Conservation (phyloP, 139 green algal genomes). For the Medakamo hakoo region DNA sequence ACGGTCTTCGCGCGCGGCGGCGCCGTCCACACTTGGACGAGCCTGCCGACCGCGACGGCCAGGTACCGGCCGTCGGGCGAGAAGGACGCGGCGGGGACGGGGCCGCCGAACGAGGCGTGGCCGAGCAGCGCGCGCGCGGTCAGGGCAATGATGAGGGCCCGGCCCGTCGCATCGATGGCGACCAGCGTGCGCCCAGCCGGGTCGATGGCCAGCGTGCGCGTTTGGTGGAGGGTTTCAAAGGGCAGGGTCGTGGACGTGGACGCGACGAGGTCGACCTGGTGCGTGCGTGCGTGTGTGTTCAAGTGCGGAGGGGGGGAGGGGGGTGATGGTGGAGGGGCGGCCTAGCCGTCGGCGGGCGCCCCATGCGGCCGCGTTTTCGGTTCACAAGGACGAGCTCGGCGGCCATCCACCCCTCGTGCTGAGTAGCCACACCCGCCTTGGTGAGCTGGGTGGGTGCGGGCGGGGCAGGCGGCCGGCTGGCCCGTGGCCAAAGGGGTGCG, state of each 20-base stretch:
- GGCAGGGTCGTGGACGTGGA: conserved; percentile 57
- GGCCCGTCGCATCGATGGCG: conserved; percentile 68
- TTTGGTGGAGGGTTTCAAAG: conserved; percentile 65
- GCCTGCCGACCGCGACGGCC: conserved; percentile 58
- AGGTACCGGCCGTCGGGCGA: conserved; percentile 75
- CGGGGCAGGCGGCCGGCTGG: neutral
- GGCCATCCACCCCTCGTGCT: neutral
- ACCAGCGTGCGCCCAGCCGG: conserved; percentile 71
- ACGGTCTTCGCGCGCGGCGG: conserved; percentile 65
- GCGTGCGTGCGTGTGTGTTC: neutral
- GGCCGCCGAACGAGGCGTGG: conserved; percentile 79
- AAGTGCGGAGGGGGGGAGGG: neutral
- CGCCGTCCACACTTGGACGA: conserved; percentile 78
- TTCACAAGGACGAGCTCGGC: neutral
- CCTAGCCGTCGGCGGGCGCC: neutral
- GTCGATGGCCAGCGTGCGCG: conserved; percentile 52
- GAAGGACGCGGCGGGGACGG: conserved; percentile 63
- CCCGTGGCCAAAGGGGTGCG: no score
- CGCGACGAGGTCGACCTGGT: conserved; percentile 54
- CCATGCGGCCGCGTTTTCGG: no score
- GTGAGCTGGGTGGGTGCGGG: neutral
- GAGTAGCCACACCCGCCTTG: neutral
- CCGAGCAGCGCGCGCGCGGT: conserved; percentile 62
- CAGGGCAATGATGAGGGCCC: conserved; percentile 61
- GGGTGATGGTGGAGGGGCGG: neutral